Evolutionary conservation across 1,139 yeast species (phyloP).

Genomic region (Groenewaldozyma auringiensis): DNA sequence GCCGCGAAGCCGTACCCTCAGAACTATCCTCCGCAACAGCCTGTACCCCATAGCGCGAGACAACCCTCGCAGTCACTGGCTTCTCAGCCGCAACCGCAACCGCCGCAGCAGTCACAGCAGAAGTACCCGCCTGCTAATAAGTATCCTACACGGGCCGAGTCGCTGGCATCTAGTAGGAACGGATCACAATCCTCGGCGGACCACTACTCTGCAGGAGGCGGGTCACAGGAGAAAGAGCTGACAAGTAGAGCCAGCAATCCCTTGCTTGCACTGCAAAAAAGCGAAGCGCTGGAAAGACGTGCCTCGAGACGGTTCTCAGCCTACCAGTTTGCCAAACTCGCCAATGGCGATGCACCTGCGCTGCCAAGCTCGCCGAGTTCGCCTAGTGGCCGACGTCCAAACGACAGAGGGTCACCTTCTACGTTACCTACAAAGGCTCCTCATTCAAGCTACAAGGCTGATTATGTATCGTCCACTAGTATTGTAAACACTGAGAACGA

Average conservation of each 20-base stretch:
- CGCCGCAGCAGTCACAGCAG: neutral
- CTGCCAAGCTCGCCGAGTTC: conserved; percentile 27
- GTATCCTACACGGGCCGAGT: neutral
- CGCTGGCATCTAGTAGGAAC: neutral
- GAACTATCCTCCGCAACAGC: neutral
- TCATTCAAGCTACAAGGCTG: conserved; percentile 22
- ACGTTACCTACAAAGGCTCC: conserved; percentile 23
- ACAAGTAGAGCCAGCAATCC: conserved; percentile 32
- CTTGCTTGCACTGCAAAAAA: conserved; percentile 66
- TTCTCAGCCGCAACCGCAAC: neutral
- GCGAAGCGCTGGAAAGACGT: conserved; percentile 75
- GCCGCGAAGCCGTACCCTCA: neutral
- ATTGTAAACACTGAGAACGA: conserved; percentile 10
- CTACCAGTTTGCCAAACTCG: conserved; percentile 77
- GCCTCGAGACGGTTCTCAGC: conserved; percentile 92
- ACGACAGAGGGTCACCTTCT: conserved; percentile 7
- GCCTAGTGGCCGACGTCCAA: conserved; percentile 1
- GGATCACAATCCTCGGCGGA: neutral
- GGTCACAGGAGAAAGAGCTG: neutral
- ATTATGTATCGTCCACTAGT: conserved; percentile 21
- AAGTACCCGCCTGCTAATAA: conserved; percentile 3
- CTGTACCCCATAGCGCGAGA: neutral
- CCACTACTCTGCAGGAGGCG: neutral
- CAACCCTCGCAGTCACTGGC: neutral
- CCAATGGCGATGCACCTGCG: conserved; percentile 36